These are phyloP conservation scores for Apophysomyces elegans DNA, from an alignment of 371 early-diverging fungal species.

Conservation along the genomic window DNA sequence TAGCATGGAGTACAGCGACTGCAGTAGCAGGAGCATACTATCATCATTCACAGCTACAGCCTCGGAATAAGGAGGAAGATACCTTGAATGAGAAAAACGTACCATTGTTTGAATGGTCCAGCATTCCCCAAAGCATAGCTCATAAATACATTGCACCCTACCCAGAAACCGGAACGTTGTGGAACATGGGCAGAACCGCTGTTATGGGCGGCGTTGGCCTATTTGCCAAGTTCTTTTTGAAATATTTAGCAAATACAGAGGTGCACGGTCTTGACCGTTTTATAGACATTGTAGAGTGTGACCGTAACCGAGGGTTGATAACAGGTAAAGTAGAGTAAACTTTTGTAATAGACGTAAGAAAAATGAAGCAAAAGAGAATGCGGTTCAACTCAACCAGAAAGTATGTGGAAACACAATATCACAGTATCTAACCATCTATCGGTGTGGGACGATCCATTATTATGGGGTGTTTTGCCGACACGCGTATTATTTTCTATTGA, in stretches of 20 bases:
- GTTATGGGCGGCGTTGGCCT: conserved; percentile 51
- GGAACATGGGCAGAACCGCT: conserved; percentile 51
- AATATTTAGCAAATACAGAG: conserved; percentile 52
- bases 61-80: conserved; percentile 9
- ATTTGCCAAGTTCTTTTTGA: conserved; percentile 59
- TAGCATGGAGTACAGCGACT: conserved; percentile 14
- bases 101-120: conserved; percentile 44
- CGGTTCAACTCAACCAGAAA: neutral
- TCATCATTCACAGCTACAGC: conserved; percentile 4
- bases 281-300: conserved; percentile 54
- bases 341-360: too few relatives aligned
- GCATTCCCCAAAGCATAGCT: conserved; percentile 34
- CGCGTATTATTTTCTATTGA: conserved; percentile 47
- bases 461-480: conserved; percentile 79
- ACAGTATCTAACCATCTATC: conserved; percentile 54
- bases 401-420: neutral
- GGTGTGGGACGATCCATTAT: conserved; percentile 81
- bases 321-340: conserved; percentile 52
- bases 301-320: conserved; percentile 64
- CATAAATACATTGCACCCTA: conserved; percentile 28
- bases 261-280: conserved; percentile 66
- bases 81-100: conserved; percentile 23
- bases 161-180: conserved; percentile 38
- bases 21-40: conserved; percentile 12
- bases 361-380: neutral